A percentile compares a stretch with the other conserved stretches of the same genome.
Conservation (phyloP, 176 grass and related monocot genomes). For the Carex littledalei region DNA sequence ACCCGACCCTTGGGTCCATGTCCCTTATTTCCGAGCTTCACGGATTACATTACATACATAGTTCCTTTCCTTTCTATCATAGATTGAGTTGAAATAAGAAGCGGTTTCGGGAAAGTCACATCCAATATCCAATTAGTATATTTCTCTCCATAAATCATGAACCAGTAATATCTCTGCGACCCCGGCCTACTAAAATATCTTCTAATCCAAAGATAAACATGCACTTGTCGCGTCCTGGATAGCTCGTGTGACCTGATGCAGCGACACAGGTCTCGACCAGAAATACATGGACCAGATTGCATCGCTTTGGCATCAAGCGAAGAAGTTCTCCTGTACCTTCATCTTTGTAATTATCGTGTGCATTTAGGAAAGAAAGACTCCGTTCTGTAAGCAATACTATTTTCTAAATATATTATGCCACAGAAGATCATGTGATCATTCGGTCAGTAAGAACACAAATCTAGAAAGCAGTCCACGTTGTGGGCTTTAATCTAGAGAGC, state of each 20-base stretch:
- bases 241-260: background rate
- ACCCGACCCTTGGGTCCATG: background rate
- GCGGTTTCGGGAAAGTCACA: background rate
- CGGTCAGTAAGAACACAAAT: background rate
- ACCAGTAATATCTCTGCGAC: background rate
- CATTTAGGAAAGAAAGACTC: too few relatives aligned
- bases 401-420: background rate
- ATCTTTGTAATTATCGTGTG: background rate
- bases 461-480: background rate
- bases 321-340: background rate
- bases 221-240: background rate
- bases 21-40: background rate
- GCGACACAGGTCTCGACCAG: background rate
- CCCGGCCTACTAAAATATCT: conserved; percentile 16
- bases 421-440: background rate
- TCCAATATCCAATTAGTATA: background rate
- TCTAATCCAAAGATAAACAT: background rate
- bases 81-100: background rate
- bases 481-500: background rate
- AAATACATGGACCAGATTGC: background rate
- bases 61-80: background rate
- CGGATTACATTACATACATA: too few relatives aligned
- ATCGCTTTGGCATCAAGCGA: background rate
- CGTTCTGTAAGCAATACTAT: too few relatives aligned
- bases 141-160: background rate